Conservation (phyloP, 495 filamentous ascomycete species). For the Aspergillus saccharolyticus region DNA sequence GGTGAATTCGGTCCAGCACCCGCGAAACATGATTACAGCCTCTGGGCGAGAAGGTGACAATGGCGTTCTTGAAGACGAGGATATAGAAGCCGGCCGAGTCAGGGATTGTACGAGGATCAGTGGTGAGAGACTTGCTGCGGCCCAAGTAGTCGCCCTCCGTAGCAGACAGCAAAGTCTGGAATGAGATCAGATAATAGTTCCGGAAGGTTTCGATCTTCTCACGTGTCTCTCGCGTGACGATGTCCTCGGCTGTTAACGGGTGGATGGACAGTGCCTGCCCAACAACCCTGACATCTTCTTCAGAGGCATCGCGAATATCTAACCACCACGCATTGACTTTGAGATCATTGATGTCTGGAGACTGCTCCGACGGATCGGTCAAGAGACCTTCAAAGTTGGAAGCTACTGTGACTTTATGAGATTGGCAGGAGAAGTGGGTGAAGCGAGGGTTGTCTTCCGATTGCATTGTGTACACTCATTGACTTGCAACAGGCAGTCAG, state of each 20-base stretch:
- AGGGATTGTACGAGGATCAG: conserved; percentile 39
- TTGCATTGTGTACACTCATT: background rate
- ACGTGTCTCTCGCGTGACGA: conserved; percentile 79
- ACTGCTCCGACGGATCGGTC: conserved; percentile 64
- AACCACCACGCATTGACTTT: conserved; percentile 76
- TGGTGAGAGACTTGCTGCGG: background rate
- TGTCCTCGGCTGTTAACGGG: conserved; percentile 87
- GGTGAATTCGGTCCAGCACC: conserved; percentile 77
- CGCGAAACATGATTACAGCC: conserved; percentile 69
- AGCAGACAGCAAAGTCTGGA: conserved; percentile 73
- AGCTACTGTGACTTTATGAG: conserved; percentile 70
- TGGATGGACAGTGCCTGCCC: conserved; percentile 83
- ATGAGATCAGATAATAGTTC: conserved; percentile 90
- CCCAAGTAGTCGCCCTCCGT: conserved; percentile 49
- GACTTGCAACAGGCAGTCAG: background rate
- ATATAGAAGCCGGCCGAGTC: conserved; percentile 85
- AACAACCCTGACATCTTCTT: conserved; percentile 72
- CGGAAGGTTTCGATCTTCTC: conserved; percentile 96
- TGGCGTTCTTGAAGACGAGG: conserved; percentile 86
- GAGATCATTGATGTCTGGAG: conserved; percentile 44
- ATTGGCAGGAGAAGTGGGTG: conserved; percentile 84
- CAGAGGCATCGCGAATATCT: conserved; percentile 77
- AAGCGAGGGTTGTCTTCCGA: conserved; percentile 45
- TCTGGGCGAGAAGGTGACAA: conserved; percentile 81
- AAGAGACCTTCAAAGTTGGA: conserved; percentile 73